Percentiles rank a stretch among this genome's conserved stretches.
phyloP scores from a whole-genome alignment of 2,329 filamentous ascomycete genomes.

The Talaromyces sp. region DNA sequence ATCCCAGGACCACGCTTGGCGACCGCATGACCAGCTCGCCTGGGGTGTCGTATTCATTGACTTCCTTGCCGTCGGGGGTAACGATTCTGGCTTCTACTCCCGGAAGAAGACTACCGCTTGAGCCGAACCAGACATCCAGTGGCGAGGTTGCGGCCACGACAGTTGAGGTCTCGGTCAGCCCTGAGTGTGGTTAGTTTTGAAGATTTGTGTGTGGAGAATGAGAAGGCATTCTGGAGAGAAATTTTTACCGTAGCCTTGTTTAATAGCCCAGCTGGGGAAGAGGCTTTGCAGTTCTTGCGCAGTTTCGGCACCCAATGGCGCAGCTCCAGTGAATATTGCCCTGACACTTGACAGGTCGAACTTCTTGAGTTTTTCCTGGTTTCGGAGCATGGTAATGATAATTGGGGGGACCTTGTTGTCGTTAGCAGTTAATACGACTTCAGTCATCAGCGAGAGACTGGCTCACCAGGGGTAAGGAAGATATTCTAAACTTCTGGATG shows the following conservation, averaged over 20 bases:
- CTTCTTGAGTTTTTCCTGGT: conserved; percentile 53
- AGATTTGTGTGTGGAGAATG: not conserved
- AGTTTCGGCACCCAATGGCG: conserved; percentile 69
- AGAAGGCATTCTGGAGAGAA: not conserved
- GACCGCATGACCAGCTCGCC: conserved; percentile 77
- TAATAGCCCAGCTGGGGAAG: conserved; percentile 60
- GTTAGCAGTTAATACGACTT: not conserved
- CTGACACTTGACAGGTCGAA: conserved; percentile 67
- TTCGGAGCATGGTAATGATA: conserved; percentile 68
- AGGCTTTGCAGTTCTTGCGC: conserved; percentile 56
- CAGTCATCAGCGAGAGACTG: not conserved
- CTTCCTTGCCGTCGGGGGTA: conserved; percentile 61
- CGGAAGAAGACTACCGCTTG: conserved; percentile 65
- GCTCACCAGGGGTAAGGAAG: conserved; percentile 59
- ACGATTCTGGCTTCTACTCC: conserved; percentile 61
- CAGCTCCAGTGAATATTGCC: conserved; percentile 66
- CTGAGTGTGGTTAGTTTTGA: conserved; percentile 29
- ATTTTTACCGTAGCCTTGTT: conserved; percentile 63
- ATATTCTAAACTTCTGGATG: conserved; percentile 65
- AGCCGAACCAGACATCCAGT: conserved; percentile 63
- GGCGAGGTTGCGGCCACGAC: conserved; percentile 55
- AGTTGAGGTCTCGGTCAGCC: conserved; percentile 71
- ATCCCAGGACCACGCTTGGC: conserved; percentile 73
- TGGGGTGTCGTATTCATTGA: conserved; percentile 64
- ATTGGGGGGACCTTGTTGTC: conserved; percentile 66